Conservation (phyloP, 2,329 filamentous ascomycete genomes). For the Neopestalotiopsis sp. region DNA sequence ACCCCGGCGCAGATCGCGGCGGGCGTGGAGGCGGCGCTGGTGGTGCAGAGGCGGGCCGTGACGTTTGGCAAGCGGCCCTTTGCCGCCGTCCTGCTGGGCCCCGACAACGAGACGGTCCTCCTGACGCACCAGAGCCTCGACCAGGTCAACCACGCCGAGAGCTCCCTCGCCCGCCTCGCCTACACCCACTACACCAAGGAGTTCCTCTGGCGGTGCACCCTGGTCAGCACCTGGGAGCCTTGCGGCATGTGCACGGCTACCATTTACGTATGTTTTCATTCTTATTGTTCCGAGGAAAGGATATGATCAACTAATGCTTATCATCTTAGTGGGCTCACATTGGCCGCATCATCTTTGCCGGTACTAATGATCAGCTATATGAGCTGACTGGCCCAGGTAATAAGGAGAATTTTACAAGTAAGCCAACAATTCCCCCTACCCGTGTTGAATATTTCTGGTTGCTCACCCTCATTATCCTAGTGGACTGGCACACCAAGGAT, state of each 20-base stretch:
- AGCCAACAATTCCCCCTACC: neutral
- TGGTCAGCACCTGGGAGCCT: conserved; percentile 60
- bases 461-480: conserved; percentile 20
- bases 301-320: neutral
- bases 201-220: conserved; percentile 53
- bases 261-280: conserved; percentile 26
- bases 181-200: conserved; percentile 51
- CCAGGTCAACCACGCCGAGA: conserved; percentile 58
- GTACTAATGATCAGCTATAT: conserved; percentile 50
- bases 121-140: conserved; percentile 55
- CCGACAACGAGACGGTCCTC: conserved; percentile 53
- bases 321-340: conserved; percentile 52
- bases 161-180: conserved; percentile 52
- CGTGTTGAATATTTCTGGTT: neutral
- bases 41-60: conserved; percentile 47
- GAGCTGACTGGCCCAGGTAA: conserved; percentile 51
- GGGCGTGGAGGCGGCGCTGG: conserved; percentile 44
- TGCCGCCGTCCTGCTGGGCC: conserved; percentile 50
- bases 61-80: conserved; percentile 54
- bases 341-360: conserved; percentile 55
- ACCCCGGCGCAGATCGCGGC: conserved; percentile 43
- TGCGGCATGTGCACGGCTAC: conserved; percentile 55
- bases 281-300: neutral
- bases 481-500: conserved; percentile 53
- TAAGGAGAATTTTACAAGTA: conserved; percentile 53